Evolutionary conservation across 2,329 filamentous ascomycete species (phyloP).

Genomic region (Clonostachys rhizophaga): DNA sequence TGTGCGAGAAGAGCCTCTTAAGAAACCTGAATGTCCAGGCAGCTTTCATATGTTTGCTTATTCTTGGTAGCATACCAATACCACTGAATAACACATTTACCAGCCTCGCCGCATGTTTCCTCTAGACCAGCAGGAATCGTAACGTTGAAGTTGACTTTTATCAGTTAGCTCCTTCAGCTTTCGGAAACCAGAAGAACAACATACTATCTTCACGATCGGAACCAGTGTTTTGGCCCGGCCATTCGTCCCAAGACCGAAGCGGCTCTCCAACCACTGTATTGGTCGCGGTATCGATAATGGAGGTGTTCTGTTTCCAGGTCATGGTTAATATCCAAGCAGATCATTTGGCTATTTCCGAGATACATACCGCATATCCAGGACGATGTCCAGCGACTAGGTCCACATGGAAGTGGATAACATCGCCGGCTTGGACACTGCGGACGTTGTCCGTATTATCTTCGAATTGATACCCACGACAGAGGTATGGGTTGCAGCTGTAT

Average conservation of each 20-base stretch:
- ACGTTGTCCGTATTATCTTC: slow-evolving; percentile 36
- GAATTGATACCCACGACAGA: slow-evolving; percentile 41
- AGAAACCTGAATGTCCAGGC: slow-evolving; percentile 21
- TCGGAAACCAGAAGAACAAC: background rate
- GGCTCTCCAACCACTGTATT: slow-evolving; percentile 46
- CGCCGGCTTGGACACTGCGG: slow-evolving; percentile 33
- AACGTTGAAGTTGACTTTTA: slow-evolving; percentile 27
- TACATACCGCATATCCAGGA: slow-evolving; percentile 24
- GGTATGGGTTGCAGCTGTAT: slow-evolving; percentile 30
- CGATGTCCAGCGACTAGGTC: slow-evolving; percentile 35
- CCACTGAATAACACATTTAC: slow-evolving; percentile 36
- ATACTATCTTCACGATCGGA: slow-evolving; percentile 2
- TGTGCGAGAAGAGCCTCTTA: too few species aligned
- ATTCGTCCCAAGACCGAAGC: slow-evolving; percentile 25
- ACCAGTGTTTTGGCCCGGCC: background rate
- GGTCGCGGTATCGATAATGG: slow-evolving; percentile 48
- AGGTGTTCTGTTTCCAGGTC: slow-evolving; percentile 38
- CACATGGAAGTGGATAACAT: slow-evolving; percentile 34
- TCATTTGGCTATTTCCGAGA: background rate
- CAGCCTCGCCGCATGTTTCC: slow-evolving; percentile 16
- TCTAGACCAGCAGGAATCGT: slow-evolving; percentile 22
- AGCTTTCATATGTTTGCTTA: slow-evolving; percentile 31
- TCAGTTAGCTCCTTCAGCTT: background rate
- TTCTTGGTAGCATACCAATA: slow-evolving; percentile 32
- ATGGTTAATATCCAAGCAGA: background rate